Evolutionary conservation across 805 yeast species (phyloP).

Genomic region (Candida maesae): DNA sequence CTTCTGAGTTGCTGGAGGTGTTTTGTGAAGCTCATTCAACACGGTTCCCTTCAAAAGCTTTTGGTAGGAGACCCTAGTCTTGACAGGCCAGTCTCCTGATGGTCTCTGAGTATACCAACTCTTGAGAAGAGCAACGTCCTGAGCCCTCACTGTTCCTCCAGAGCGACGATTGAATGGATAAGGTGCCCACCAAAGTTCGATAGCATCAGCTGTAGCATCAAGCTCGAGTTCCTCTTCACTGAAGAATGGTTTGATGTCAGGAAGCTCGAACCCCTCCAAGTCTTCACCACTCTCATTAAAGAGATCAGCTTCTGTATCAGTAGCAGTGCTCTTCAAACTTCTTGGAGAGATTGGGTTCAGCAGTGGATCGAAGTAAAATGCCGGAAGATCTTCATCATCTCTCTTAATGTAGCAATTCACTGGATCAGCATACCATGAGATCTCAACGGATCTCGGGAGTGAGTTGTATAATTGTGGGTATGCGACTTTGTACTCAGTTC

Average conservation of each 20-base stretch:
- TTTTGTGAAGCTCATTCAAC: conserved; percentile 61
- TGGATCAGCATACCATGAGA: conserved; percentile 64
- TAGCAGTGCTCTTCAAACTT: conserved; percentile 21
- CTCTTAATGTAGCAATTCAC: conserved; percentile 44
- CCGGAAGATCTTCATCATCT: conserved; percentile 44
- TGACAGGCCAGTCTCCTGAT: conserved; percentile 56
- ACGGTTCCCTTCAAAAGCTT: conserved; percentile 77
- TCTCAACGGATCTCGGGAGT: conserved; percentile 58
- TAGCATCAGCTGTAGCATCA: conserved; percentile 49
- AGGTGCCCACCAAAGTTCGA: conserved; percentile 76
- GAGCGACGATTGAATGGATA: conserved; percentile 77
- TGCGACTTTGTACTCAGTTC: conserved; percentile 84
- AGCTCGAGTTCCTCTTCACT: conserved; percentile 40
- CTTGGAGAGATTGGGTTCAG: conserved; percentile 52
- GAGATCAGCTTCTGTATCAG: conserved; percentile 22
- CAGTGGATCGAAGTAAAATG: conserved; percentile 51
- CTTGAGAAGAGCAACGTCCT: conserved; percentile 84
- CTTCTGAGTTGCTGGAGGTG: conserved; percentile 38
- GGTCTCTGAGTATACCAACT: conserved; percentile 77
- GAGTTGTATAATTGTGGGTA: conserved; percentile 84
- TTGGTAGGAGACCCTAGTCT: conserved; percentile 85
- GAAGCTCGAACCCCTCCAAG: conserved; percentile 38
- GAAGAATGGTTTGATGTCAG: conserved; percentile 51
- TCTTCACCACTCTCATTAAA: conserved; percentile 33
- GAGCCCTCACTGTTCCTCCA: conserved; percentile 74